These are phyloP conservation scores for Epichloe gansuensis DNA, from an alignment of 2,329 filamentous ascomycete genomes.

Conservation along the genomic window DNA sequence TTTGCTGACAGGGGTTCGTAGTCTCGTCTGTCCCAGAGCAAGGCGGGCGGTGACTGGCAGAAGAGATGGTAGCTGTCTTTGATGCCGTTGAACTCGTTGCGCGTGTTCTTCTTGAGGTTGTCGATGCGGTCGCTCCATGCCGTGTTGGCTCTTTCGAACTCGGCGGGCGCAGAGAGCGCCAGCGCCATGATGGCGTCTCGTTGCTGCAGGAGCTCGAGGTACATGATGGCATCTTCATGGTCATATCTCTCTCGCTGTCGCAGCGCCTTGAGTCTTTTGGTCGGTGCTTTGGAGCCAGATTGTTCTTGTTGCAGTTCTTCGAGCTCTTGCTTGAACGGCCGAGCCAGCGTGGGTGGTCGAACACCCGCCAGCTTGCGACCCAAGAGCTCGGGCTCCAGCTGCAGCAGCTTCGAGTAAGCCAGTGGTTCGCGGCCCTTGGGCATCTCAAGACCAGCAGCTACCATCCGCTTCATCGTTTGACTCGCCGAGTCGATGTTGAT, in stretches of 20 bases:
- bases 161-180: slow-evolving; percentile 7
- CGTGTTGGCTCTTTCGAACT: slow-evolving; percentile 18
- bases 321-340: slow-evolving; percentile 31
- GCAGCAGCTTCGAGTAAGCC: slow-evolving; percentile 14
- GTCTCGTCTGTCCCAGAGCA: slow-evolving; percentile 58
- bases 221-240: slow-evolving; percentile 11
- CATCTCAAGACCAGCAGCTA: slow-evolving; percentile 25
- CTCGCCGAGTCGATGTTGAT: slow-evolving; percentile 35
- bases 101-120: slow-evolving; percentile 19
- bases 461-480: slow-evolving; percentile 34
- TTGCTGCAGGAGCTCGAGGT: slow-evolving; percentile 22
- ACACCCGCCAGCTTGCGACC: slow-evolving; percentile 18
- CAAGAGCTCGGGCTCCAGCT: slow-evolving; percentile 12
- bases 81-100: slow-evolving; percentile 25
- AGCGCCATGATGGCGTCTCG: slow-evolving; percentile 17
- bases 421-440: slow-evolving; percentile 32
- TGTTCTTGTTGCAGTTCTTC: slow-evolving; percentile 23
- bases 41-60: slow-evolving; percentile 34
- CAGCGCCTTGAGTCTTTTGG: slow-evolving; percentile 16
- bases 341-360: slow-evolving; percentile 18
- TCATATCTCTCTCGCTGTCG: slow-evolving; percentile 16
- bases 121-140: slow-evolving; percentile 25
- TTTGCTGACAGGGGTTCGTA: slow-evolving; percentile 55
- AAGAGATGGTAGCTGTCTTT: slow-evolving; percentile 44
- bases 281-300: slow-evolving; percentile 4